A percentile compares a stretch with the other conserved stretches of the same genome.
Evolutionary conservation across 1,284 basidiomycete genomes (phyloP).

Genomic region (Anthracocystis walkeri): DNA sequence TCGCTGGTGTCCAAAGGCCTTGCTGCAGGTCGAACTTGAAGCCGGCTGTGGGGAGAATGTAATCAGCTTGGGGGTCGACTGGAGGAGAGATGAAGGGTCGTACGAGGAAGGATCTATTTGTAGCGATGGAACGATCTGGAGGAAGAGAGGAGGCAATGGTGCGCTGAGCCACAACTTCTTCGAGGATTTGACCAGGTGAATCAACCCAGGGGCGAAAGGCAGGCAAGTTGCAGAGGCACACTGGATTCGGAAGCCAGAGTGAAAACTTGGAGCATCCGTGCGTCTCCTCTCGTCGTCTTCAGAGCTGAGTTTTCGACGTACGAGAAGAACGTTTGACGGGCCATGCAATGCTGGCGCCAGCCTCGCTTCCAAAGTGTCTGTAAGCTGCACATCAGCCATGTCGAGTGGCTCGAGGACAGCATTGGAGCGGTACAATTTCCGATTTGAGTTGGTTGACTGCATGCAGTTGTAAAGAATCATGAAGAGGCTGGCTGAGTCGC

Average conservation of each 20-base stretch:
- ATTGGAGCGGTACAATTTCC: not conserved
- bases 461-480: not conserved
- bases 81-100: not conserved
- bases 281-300: too few relatives aligned
- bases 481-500: too few relatives aligned
- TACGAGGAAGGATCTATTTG: not conserved
- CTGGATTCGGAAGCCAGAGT: not conserved
- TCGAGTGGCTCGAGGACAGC: conserved; percentile 1
- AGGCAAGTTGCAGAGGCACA: not conserved
- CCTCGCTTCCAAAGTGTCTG: conserved; percentile 14
- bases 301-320: too few relatives aligned
- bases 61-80: too few relatives aligned
- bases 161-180: not conserved
- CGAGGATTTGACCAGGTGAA: too few relatives aligned
- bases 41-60: not conserved
- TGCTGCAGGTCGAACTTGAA: not conserved
- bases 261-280: too few relatives aligned
- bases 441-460: conserved; percentile 1
- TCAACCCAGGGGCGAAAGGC: not conserved
- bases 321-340: not conserved
- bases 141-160: not conserved
- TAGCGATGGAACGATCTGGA: not conserved
- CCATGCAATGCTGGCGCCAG: conserved; percentile 20
- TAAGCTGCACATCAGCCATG: conserved; percentile 23
- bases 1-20: too few relatives aligned